Evolutionary conservation across 2,329 filamentous ascomycete species (phyloP), one percentile per base, ranked within the genome.

Genomic region (Bipolaris zeicola): DNA sequence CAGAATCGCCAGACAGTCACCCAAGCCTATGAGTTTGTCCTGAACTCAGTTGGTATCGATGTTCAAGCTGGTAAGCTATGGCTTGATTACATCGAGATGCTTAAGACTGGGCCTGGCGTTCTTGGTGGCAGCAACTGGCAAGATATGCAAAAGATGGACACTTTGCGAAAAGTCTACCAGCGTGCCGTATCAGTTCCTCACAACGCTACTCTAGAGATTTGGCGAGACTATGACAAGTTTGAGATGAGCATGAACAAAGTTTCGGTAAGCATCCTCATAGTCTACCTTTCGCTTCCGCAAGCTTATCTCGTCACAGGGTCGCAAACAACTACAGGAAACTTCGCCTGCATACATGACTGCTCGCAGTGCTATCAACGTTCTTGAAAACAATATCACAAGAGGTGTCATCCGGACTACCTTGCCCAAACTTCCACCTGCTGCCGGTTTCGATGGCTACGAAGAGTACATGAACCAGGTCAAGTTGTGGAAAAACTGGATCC

Each of bases 201-300:
- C 61, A 86, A 89, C 52, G 89, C 89, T 31, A 86, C 96, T 46
- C 91, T 94, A 69, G 85, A 84, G 50, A 80, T 99, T 13, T 99
- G 95, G 96, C 96, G 96, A 74, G 94, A 99, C 71, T 99, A 99
- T 71, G 93, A 98, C 74, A 88, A 91, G 65, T 99, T 99, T 71
- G 95, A 99, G 78, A 92, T 95, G 85, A 87, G 89, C 5, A 78
- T 97, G 56, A 97, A 97, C 80, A 98, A 96, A 77, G 86, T 92
- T 64, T 96, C 92, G 39, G 91, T 93, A 82, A 72, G 85, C 78
- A 36, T 36, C 6, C 3, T 36, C n/a, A 20, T 18, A 7, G 14
- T 22, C 13, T 2, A 18, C 8, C 37, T 28, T 13, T 14, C 24
- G 18, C 8, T 44, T 38, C 8, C 16, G 46, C 14, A 42, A 18